phyloP scores from a whole-genome alignment of 805 yeast genomes.

The Starmerella geochares region DNA sequence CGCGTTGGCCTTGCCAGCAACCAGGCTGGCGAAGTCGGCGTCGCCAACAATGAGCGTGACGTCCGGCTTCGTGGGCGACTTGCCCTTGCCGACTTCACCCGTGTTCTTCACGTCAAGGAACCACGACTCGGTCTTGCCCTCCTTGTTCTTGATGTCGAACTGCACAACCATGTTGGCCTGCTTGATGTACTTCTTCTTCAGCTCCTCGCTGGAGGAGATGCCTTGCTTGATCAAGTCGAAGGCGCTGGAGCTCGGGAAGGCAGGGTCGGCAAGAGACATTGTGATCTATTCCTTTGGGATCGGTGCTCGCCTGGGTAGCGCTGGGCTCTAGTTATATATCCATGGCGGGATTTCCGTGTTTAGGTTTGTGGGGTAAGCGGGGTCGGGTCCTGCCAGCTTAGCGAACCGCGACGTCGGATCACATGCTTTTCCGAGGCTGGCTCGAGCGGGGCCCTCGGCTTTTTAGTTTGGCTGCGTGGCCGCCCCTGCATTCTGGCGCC shows the following conservation, averaged over 20 bases:
- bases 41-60: slow-evolving; percentile 57
- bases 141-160: slow-evolving; percentile 57
- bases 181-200: slow-evolving; percentile 32
- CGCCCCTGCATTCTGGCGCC: too few relatives aligned
- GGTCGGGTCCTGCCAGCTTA: slow-evolving; percentile 4
- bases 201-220: slow-evolving; percentile 28
- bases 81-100: slow-evolving; percentile 43
- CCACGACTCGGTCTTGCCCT: slow-evolving; percentile 54
- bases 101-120: slow-evolving; percentile 52
- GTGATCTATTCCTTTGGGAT: neutral
- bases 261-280: slow-evolving; percentile 28
- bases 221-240: slow-evolving; percentile 33
- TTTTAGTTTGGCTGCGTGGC: neutral
- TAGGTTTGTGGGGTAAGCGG: slow-evolving; percentile 11
- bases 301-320: neutral
- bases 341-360: slow-evolving; percentile 2
- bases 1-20: slow-evolving; percentile 70
- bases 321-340: slow-evolving; percentile 6
- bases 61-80: slow-evolving; percentile 39
- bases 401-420: neutral
- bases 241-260: slow-evolving; percentile 34
- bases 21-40: slow-evolving; percentile 58
- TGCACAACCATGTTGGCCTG: slow-evolving; percentile 52
- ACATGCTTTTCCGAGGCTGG: slow-evolving; percentile 7
- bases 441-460: slow-evolving; percentile 2